phyloP scores from a whole-genome alignment of 305 asterid species.

The Fraxinus albicans region DNA sequence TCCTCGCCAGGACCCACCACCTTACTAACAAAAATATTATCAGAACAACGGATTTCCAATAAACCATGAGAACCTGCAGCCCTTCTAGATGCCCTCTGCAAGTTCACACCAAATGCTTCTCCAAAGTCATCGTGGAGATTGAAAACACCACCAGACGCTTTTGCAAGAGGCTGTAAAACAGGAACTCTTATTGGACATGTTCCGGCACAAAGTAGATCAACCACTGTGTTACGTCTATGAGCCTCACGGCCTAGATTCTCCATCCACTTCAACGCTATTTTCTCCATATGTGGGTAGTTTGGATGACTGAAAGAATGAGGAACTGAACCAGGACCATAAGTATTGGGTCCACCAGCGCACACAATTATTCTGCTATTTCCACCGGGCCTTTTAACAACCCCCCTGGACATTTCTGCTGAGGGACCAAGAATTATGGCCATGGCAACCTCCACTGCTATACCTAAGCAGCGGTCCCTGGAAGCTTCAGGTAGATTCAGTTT shows the following conservation, averaged over 20 bases:
- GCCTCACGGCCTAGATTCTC: conserved; percentile 75
- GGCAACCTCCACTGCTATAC: conserved; percentile 92
- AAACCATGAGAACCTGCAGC: conserved; percentile 93
- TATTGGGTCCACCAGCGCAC: conserved; percentile 89
- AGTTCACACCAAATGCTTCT: conserved; percentile 94
- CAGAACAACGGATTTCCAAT: conserved; percentile 86
- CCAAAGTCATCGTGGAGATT: conserved; percentile 94
- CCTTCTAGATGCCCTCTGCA: conserved; percentile 87
- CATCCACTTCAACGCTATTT: conserved; percentile 79
- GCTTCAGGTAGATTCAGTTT: conserved; percentile 70
- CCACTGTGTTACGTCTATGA: conserved; percentile 61
- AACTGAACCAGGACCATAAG: conserved; percentile 91
- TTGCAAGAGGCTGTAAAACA: conserved; percentile 79
- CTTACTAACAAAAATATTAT: conserved; percentile 73
- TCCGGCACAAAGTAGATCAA: conserved; percentile 90
- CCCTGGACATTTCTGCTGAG: conserved; percentile 81
- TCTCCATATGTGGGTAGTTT: conserved; percentile 78
- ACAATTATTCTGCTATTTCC: conserved; percentile 87
- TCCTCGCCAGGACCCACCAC: conserved; percentile 96
- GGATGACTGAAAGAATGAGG: conserved; percentile 82
- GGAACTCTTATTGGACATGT: conserved; percentile 89
- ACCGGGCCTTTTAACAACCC: conserved; percentile 79
- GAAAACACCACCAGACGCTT: conserved; percentile 83
- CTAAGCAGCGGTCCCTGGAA: conserved; percentile 90
- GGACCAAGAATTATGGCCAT: conserved; percentile 86